These are phyloP conservation scores for Tieghemiomyces parasiticus DNA, from an alignment of 192 early-diverging fungal genomes.

Conservation along the genomic window DNA sequence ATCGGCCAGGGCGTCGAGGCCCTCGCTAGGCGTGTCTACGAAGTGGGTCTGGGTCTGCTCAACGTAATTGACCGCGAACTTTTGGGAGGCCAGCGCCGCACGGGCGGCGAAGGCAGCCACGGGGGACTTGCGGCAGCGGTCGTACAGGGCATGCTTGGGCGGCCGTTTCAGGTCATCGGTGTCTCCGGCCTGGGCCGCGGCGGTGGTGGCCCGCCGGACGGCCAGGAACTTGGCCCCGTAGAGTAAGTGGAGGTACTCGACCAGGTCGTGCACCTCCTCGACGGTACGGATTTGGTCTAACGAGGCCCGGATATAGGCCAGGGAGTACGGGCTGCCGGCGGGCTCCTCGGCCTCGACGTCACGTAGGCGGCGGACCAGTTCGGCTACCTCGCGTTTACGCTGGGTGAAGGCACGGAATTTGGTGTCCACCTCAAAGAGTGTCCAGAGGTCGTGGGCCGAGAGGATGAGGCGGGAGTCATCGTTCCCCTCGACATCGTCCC, in stretches of 20 bases:
- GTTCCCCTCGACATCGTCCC: slow-evolving; percentile 17
- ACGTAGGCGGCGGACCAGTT: slow-evolving; percentile 29
- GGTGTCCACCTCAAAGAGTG: slow-evolving; percentile 70
- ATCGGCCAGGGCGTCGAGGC: slow-evolving; percentile 15
- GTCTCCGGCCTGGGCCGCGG: too few relatives aligned
- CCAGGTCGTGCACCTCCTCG: slow-evolving; percentile 46
- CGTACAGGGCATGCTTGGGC: slow-evolving; percentile 18
- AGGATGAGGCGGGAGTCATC: slow-evolving; percentile 35
- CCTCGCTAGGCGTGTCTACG: neutral
- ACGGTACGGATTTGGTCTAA: slow-evolving; percentile 14
- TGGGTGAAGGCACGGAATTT: slow-evolving; percentile 57
- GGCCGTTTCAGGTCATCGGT: slow-evolving; percentile 27
- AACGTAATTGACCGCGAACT: neutral
- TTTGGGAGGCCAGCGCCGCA: neutral
- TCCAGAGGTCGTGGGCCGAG: slow-evolving; percentile 65
- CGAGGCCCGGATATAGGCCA: slow-evolving; percentile 29
- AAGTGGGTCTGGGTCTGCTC: neutral
- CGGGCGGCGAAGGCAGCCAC: slow-evolving; percentile 7
- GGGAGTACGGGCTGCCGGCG: slow-evolving; percentile 10
- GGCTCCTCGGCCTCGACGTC: slow-evolving; percentile 21
- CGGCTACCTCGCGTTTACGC: slow-evolving; percentile 35
- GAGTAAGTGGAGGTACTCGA: slow-evolving; percentile 45
- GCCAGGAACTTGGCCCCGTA: slow-evolving; percentile 19
- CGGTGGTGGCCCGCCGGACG: slow-evolving; percentile 17
- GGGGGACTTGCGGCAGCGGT: slow-evolving; percentile 13